A percentile compares a stretch with the other conserved stretches of the same genome.
phyloP scores from a whole-genome alignment of 208 protist genomes.

The Trypanosoma rangeli region DNA sequence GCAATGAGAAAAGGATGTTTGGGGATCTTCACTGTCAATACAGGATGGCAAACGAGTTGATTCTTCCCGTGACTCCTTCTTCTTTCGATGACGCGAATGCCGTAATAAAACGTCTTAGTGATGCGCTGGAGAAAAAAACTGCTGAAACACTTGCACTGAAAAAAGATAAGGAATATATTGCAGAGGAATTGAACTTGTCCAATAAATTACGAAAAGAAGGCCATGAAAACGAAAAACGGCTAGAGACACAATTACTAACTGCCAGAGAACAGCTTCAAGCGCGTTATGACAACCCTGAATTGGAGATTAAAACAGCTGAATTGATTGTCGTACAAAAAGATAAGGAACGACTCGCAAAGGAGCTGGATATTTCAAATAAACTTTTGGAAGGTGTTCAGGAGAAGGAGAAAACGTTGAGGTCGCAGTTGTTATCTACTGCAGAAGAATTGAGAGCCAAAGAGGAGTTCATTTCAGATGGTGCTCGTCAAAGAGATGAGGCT shows the following conservation, averaged over 20 bases:
- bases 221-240: constrained; percentile 1
- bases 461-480: background rate
- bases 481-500: background rate
- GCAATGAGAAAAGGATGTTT: constrained; percentile 20
- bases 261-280: constrained; percentile 2
- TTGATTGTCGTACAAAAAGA: background rate
- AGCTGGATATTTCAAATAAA: constrained; percentile 1
- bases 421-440: background rate
- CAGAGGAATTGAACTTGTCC: background rate
- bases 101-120: constrained; percentile 23
- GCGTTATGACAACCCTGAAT: background rate
- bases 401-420: constrained; percentile 6
- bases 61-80: background rate
- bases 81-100: constrained; percentile 1
- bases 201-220: background rate
- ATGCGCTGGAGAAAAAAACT: constrained; percentile 22
- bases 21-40: constrained; percentile 11
- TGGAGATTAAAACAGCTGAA: constrained; percentile 6
- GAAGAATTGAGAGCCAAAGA: constrained; percentile 3
- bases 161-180: constrained; percentile 12
- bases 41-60: background rate
- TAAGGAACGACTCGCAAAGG: constrained; percentile 12
- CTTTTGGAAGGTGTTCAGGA: constrained; percentile 3
- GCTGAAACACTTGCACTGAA: constrained; percentile 16
- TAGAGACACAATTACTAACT: constrained; percentile 5